These are phyloP conservation scores for Cercophora samala DNA, from an alignment of 495 filamentous ascomycete species.

Conservation along the genomic window DNA sequence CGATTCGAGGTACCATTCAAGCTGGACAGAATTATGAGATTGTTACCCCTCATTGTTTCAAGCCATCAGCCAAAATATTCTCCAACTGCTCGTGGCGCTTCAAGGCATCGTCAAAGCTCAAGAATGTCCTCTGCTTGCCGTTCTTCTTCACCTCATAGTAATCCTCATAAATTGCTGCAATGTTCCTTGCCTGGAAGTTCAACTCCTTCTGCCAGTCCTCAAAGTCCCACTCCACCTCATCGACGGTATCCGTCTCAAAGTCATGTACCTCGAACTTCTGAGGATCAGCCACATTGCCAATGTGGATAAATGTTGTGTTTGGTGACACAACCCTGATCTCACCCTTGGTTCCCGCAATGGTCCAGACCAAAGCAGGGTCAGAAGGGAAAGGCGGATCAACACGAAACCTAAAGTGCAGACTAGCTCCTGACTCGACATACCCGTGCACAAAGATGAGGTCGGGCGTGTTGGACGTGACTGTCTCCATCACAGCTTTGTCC, in stretches of 20 bases:
- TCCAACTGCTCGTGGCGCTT: slow-evolving; percentile 42
- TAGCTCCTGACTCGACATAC: slow-evolving; percentile 29
- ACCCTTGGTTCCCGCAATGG: slow-evolving; percentile 53
- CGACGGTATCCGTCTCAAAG: slow-evolving; percentile 39
- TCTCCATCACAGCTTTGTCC: slow-evolving; percentile 27
- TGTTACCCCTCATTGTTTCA: neutral
- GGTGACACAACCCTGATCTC: slow-evolving; percentile 49
- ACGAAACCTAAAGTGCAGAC: slow-evolving; percentile 45
- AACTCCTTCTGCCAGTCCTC: slow-evolving; percentile 41
- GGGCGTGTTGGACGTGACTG: slow-evolving; percentile 37
- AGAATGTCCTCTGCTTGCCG: slow-evolving; percentile 20
- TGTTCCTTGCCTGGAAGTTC: slow-evolving; percentile 37
- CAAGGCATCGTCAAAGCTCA: slow-evolving; percentile 44
- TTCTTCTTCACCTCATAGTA: slow-evolving; percentile 33
- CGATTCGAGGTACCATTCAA: too few relatives aligned
- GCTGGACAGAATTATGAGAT: too few relatives aligned
- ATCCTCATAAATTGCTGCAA: slow-evolving; percentile 50
- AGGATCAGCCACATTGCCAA: slow-evolving; percentile 31
- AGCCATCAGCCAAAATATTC: slow-evolving; percentile 7
- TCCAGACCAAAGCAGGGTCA: slow-evolving; percentile 50
- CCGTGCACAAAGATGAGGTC: slow-evolving; percentile 50
- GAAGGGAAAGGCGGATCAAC: slow-evolving; percentile 50
- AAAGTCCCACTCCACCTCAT: slow-evolving; percentile 43
- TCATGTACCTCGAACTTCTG: slow-evolving; percentile 45
- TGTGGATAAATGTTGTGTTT: slow-evolving; percentile 35